phyloP scores from a whole-genome alignment of 106 monocot genomes.

The Agapanthus africanus region DNA sequence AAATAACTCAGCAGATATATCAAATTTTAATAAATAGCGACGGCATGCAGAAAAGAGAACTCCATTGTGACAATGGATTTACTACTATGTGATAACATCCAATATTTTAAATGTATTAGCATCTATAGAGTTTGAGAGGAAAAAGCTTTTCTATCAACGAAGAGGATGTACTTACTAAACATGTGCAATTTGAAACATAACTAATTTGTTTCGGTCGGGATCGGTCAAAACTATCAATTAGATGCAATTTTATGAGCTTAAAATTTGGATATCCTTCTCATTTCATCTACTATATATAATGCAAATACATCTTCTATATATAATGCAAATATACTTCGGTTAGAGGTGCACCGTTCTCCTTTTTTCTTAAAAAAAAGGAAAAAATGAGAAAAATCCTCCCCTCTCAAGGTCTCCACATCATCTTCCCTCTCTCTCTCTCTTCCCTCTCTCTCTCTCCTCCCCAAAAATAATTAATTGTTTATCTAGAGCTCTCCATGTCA shows the following conservation, averaged over 20 bases:
- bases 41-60: not conserved
- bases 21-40: slow-evolving; percentile 1
- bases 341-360: too few relatives aligned
- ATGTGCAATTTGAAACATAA: not conserved
- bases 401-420: too few relatives aligned
- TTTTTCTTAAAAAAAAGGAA: too few relatives aligned
- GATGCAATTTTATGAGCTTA: not conserved
- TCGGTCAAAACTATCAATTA: not conserved
- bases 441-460: too few relatives aligned
- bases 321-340: too few relatives aligned
- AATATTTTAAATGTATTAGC: not conserved
- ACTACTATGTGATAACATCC: not conserved
- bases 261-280: not conserved
- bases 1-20: not conserved
- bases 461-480: too few relatives aligned
- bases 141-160: not conserved
- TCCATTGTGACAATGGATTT: not conserved
- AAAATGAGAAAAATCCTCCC: too few relatives aligned
- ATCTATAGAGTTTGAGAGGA: not conserved
- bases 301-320: too few relatives aligned
- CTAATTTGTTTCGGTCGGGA: not conserved
- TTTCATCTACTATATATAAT: too few relatives aligned
- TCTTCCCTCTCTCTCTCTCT: too few relatives aligned
- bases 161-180: not conserved
- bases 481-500: too few relatives aligned